Base-by-base conservation (phyloP, 805 yeast genomes). In the Metschnikowia continentalis region DNA sequence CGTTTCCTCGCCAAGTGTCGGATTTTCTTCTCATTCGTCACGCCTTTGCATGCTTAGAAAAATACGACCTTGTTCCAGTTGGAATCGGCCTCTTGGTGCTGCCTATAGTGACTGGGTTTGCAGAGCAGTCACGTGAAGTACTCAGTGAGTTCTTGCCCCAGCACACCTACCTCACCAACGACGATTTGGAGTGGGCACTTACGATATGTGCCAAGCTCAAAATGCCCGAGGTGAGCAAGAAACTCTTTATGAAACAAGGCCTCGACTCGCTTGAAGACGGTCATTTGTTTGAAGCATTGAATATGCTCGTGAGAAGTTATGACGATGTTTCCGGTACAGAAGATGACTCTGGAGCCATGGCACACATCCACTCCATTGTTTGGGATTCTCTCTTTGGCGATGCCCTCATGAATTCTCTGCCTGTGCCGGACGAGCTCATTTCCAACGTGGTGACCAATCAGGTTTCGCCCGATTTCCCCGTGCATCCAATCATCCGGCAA, bases 181-280 rank as follows among this genome's bases (percentile, higher is more conserved):
- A 86, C 62, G 95, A 87, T 62, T 74, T 85, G 54, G 94, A 87
- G 64, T 87, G 92, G 92, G 79, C 84, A 42, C 69, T 87, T 47
- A 79, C 88, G 2, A 72, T 87, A 5, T 86, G 92, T 69, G 87
- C 90, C 11, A 77, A 83, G 57, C 72, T 86, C 63, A 80, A 78
- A 58, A 64, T 86, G 39, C 74, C 81, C n/a, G 68, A 75, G 6
- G 82, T 87, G 11, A 81, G 87, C 0, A 75, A 75, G 51, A 71
- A 75, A 32, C 70, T 87, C 3, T 84, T 78, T 64, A 74, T 76
- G 50, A 68, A 67, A 17, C 67, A 77, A 49, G 85, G 83, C 6
- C 66, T 69, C 36, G 71, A 72, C 45, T 72, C 81, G 15, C 67
- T 80, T 46, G 70, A 75, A 19, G 81, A 80, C 45, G 88, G 86